Base-by-base conservation (phyloP, 2,329 filamentous ascomycete genomes). In the Fusarium liriodendri region DNA sequence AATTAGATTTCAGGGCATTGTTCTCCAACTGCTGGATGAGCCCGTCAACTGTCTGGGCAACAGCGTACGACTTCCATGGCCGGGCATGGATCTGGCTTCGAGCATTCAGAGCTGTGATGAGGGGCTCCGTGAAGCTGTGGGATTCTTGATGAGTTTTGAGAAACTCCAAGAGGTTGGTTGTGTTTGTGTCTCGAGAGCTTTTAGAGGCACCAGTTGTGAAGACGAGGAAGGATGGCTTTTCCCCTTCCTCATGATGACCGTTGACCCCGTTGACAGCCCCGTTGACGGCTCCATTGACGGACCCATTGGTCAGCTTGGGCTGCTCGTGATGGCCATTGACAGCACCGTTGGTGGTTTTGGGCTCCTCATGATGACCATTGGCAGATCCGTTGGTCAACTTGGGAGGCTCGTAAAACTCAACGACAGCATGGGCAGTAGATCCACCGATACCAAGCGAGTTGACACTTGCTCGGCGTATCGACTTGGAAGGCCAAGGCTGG, bases 401-500 rank as follows among this genome's bases (percentile, higher is more conserved):
- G 22, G 66, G 61, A 0, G 74, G 64, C 4, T 76, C 58, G 16
- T 77, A 76, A 10, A 74, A 73, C 59, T 82, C 80, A 57, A 87
- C 69, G 16, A 87, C 82, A 5, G 80, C 78, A 67, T 87, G 85
- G 0, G 82, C 83, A 67, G 86, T 87, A 18, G 83, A 82, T 42
- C 85, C 86, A 18, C 85, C 85, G 27, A 84, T 86, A 2, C 85
- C 85, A 64, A 86, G 73, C 2, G 75, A 77, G 50, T 77, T 77
- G 20, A 86, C 73, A 22, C 78, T 80, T 27, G 74, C 78, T 29
- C 79, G 71, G 32, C 73, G 76, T 13, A 78, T 64, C 6, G 74
- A 69, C 33, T 76, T 76, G 11, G 65, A 63, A n/a, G 75, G 75
- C 75, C 75, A 77, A 10, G 75, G 75, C 11, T 77, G 73, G 0